These are phyloP conservation scores for Phytophthora citrophthora DNA, from an alignment of 352 stramenopile genomes.

Conservation along the genomic window DNA sequence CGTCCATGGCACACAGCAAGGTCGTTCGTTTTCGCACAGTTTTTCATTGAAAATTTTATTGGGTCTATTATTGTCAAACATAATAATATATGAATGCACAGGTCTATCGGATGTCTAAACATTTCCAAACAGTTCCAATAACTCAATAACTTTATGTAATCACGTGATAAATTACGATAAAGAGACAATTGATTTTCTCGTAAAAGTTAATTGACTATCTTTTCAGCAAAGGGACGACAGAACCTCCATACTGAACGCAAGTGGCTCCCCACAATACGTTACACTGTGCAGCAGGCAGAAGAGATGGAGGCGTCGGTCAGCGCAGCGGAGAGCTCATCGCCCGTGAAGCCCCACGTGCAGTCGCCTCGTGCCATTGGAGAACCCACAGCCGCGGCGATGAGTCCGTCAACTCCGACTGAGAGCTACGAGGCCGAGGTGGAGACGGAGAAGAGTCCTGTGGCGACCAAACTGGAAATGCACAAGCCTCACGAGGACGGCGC, in stretches of 20 bases:
- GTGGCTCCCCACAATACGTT: slow-evolving; percentile 31
- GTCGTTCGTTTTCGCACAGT: slow-evolving; percentile 2
- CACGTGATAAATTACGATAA: neutral
- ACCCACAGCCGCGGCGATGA: neutral
- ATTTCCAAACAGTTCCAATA: too few relatives aligned
- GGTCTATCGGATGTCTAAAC: too few relatives aligned
- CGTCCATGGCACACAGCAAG: neutral
- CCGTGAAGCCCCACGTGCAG: slow-evolving; percentile 12
- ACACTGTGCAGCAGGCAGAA: slow-evolving; percentile 11
- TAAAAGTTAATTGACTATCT: slow-evolving; percentile 21
- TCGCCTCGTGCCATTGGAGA: slow-evolving; percentile 5
- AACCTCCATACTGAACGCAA: slow-evolving; percentile 24
- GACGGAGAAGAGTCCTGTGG: slow-evolving; percentile 33
- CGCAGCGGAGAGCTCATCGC: slow-evolving; percentile 9
- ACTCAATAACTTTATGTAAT: too few relatives aligned
- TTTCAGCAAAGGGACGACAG: slow-evolving; percentile 25
- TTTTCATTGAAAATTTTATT: slow-evolving; percentile 13
- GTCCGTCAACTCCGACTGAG: slow-evolving; percentile 9
- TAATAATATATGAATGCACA: neutral
- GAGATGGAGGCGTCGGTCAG: slow-evolving; percentile 32
- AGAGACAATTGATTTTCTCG: slow-evolving; percentile 7
- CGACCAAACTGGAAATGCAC: slow-evolving; percentile 15
- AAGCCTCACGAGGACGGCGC: slow-evolving; percentile 26
- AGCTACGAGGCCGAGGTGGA: slow-evolving; percentile 32
- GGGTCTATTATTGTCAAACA: neutral